A percentile compares a stretch with the other conserved stretches of the same genome.
Conservation (phyloP, 2,329 filamentous ascomycete genomes). For the Fusarium torreyae region DNA sequence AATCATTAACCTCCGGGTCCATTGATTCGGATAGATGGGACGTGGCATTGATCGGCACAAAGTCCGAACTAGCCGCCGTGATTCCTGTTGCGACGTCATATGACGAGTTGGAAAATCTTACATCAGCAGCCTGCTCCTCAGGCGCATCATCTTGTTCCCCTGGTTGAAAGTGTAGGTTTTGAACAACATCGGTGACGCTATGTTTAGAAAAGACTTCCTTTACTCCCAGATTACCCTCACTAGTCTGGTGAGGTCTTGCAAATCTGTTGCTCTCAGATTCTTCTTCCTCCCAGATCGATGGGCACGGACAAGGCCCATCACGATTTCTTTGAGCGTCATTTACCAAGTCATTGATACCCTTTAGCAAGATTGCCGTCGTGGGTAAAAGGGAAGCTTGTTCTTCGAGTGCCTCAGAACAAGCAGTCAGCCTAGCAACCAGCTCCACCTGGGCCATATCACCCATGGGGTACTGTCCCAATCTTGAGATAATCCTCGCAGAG, state of each 20-base stretch:
- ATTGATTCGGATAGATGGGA: rapidly evolving
- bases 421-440: background rate
- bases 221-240: background rate
- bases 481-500: conserved; percentile 31
- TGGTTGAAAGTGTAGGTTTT: conserved; percentile 10
- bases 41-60: background rate
- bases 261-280: conserved; percentile 9
- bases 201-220: conserved; percentile 28
- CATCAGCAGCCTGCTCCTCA: background rate
- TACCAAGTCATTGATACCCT: conserved; percentile 24
- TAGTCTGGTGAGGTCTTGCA: background rate
- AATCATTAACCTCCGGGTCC: background rate
- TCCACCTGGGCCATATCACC: conserved; percentile 13
- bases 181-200: conserved; percentile 20
- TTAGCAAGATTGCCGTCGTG: conserved; percentile 5
- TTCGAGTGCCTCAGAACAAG: conserved; percentile 5
- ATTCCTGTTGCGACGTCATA: background rate
- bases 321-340: conserved; percentile 16
- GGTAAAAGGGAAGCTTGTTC: conserved; percentile 8
- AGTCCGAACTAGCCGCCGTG: background rate
- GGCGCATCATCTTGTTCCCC: background rate
- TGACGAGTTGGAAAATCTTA: background rate
- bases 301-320: conserved; percentile 2
- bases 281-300: conserved; percentile 31
- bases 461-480: conserved; percentile 27